Evolutionary conservation across 2,329 filamentous ascomycete genomes (phyloP), one percentile per base, ranked within the genome.

Genomic region (Emergomyces pasteurianus): DNA sequence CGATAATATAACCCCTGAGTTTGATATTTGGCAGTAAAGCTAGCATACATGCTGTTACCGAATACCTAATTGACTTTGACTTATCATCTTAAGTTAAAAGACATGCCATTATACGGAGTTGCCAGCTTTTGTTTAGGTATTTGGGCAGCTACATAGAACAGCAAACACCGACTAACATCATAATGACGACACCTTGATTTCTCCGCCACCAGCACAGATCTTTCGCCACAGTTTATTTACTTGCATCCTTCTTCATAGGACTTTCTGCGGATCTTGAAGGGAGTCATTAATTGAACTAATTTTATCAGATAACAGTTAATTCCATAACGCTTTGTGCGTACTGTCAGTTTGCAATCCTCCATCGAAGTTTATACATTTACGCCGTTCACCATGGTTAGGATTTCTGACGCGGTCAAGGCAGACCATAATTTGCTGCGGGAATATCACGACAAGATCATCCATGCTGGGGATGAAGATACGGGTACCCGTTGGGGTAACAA

Each of bases 401-500:
- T 73, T 58, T 71, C 72, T 28, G 74, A 78, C 26, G 66, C 68
- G 4, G 77, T 80, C 63, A 73, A 70, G 52, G 63, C 70, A 31
- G 78, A 79, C 64, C 77, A 80, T 60, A 68, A 69, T 16, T 69
- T 75, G 43, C 66, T 80, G 28, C 71, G 76, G 60, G 63, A 71
- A 2, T 77, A 74, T 64, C 80, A 80, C 66, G 68, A 77, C 21
- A 73, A 74, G 18, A 72, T 81, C 42, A 63, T 77, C 61, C 71
- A 73, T 47, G 70, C 75, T 5, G 67, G 65, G 18, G 74, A 80
- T 58, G 65, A 67, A 38, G 78, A 80, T 38, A 72, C 77, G 31
- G 73, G 77, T 59, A 71, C 70, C 6, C 73, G 76, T 14, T 81
- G 72, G 62, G 75, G 79, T 60, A 82, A 82, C 60, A 75, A 64